Conservation (phyloP, 306 rosid species). For the Corylus heterophylla region DNA sequence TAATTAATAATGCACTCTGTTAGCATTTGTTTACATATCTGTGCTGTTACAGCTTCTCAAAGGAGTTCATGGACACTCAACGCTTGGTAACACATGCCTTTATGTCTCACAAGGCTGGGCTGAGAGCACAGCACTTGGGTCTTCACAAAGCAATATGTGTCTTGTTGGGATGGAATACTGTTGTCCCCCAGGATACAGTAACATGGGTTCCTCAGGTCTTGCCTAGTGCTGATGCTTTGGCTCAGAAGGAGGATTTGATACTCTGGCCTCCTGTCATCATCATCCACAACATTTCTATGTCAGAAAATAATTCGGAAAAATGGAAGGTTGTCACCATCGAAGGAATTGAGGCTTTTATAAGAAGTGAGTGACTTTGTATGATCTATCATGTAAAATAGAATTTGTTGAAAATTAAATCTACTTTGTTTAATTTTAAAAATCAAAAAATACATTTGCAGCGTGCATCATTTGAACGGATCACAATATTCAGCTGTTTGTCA, state of each 20-base stretch:
- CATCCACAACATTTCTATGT: constrained; percentile 78
- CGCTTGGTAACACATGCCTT: constrained; percentile 90
- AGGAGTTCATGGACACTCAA: constrained; percentile 91
- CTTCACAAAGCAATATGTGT: constrained; percentile 90
- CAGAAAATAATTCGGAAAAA: constrained; percentile 59
- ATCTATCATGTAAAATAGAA: background rate
- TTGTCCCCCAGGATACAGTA: constrained; percentile 63
- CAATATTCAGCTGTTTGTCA: background rate
- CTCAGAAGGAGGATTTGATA: constrained; percentile 92
- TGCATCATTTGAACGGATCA: background rate
- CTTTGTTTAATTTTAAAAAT: background rate
- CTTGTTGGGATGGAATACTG: constrained; percentile 89
- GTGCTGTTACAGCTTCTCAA: constrained; percentile 63
- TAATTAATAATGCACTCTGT: constrained; percentile 9
- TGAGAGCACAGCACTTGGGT: constrained; percentile 78
- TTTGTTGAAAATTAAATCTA: background rate
- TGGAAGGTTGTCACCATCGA: constrained; percentile 84
- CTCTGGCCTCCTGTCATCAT: constrained; percentile 87
- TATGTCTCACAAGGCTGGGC: constrained; percentile 87
- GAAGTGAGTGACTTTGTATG: constrained; percentile 60
- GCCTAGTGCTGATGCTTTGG: constrained; percentile 62
- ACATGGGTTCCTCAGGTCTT: constrained; percentile 86
- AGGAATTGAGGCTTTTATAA: constrained; percentile 74
- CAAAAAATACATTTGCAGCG: background rate
- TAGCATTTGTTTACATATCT: constrained; percentile 24